Percentiles rank a stretch among this genome's conserved stretches.
Evolutionary conservation across 1,284 basidiomycete species (phyloP).

Genomic region (Rugiboletus extremiorientalis): DNA sequence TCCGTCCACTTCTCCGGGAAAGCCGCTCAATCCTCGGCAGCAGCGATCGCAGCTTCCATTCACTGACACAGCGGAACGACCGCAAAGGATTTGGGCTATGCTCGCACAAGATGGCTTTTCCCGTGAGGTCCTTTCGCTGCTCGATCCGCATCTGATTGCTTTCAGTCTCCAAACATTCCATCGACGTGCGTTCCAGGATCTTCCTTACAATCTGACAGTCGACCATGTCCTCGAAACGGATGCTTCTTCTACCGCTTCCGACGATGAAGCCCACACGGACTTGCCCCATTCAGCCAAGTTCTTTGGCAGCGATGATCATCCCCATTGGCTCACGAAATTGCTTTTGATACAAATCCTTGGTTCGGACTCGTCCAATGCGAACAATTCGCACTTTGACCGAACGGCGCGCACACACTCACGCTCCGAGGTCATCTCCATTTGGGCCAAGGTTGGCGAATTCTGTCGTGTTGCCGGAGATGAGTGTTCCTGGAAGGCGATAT

Average conservation of each 20-base stretch:
- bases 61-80: conserved; percentile 23
- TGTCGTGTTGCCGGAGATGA: conserved; percentile 69
- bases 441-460: conserved; percentile 69
- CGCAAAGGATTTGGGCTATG: conserved; percentile 40
- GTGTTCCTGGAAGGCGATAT: conserved; percentile 73
- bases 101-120: conserved; percentile 68
- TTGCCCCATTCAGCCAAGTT: conserved; percentile 39
- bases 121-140: conserved; percentile 56
- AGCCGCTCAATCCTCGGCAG: conserved; percentile 20
- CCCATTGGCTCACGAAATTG: conserved; percentile 77
- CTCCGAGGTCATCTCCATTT: conserved; percentile 67
- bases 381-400: conserved; percentile 40
- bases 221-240: conserved; percentile 42
- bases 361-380: conserved; percentile 43
- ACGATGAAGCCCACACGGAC: conserved; percentile 10
- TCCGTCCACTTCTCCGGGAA: conserved; percentile 14
- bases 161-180: conserved; percentile 61
- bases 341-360: conserved; percentile 68
- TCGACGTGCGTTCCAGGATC: conserved; percentile 47
- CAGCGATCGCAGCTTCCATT: conserved; percentile 24
- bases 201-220: conserved; percentile 51
- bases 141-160: conserved; percentile 59
- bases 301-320: conserved; percentile 65
- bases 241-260: conserved; percentile 4
- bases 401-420: conserved; percentile 63